Base-by-base conservation (phyloP, 495 filamentous ascomycete species). In the Penicillium cataractarum region DNA sequence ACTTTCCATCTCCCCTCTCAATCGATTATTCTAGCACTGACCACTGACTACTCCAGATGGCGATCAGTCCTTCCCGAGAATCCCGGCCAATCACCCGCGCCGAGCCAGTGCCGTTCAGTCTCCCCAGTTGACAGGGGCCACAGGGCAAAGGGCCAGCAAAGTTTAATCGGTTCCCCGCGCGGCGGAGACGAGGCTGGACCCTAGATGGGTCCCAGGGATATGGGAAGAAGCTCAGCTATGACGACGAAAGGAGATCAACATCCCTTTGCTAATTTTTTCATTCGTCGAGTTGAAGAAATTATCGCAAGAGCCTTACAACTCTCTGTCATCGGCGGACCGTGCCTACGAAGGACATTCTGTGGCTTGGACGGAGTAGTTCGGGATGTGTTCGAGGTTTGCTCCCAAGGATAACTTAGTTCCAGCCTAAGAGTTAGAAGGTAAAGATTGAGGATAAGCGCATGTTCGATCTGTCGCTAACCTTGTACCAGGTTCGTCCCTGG, bases 101-200 rank as follows among this genome's bases (percentile, higher is more conserved):
- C n/a, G n/a, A n/a, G n/a, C n/a, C n/a, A n/a, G n/a, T n/a, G n/a
- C n/a, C n/a, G n/a, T n/a, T n/a, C n/a, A n/a, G n/a, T n/a, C n/a
- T n/a, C n/a, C n/a, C n/a, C n/a, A n/a, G n/a, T n/a, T n/a, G n/a
- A n/a, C n/a, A n/a, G n/a, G n/a, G n/a, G n/a, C n/a, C 27, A 51
- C 26, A 52, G 46, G 21, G 46, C 17, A 55, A 27, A 46, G 39
- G 13, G 35, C 61, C 61, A 39, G 35, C 46, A 59, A 64, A 64
- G 50, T 59, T 55, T 64, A 51, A 37, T 50, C 6, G 22, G 19
- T 48, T 32, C 19, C 22, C 29, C n/a, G n/a, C 31, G 22, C 42
- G 32, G 19, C 19, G 33, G 33, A 13, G 29, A 52, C 42, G 40
- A 54, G 56, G 56, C 62, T 55, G 50, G 56, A 48, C 12, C 40